Percentiles rank a stretch among this genome's conserved stretches.
phyloP scores from a whole-genome alignment of 169 alveolate species.

The Plasmodium reichenowi region DNA sequence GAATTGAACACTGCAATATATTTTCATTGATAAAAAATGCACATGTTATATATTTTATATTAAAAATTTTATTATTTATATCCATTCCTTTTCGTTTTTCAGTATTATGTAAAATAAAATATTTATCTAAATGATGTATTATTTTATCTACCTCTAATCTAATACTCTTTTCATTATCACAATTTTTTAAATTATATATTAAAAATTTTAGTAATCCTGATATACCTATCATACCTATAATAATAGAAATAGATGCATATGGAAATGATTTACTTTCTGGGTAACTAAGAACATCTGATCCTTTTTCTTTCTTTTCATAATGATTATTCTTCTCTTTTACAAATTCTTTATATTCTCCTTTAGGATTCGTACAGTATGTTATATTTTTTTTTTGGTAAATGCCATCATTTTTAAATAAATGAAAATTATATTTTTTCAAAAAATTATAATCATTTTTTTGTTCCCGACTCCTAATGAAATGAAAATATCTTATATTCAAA shows the following conservation, averaged over 20 bases:
- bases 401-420: not conserved
- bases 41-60: conserved; percentile 53
- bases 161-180: conserved; percentile 33
- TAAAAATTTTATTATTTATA: not conserved
- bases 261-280: conserved; percentile 57
- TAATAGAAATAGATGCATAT: conserved; percentile 21
- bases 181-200: conserved; percentile 47
- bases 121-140: conserved; percentile 43
- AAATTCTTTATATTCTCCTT: not conserved
- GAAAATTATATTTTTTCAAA: conserved; percentile 3
- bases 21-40: conserved; percentile 60
- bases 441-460: not conserved
- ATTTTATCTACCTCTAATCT: conserved; percentile 31
- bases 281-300: conserved; percentile 6
- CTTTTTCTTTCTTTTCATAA: not conserved
- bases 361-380: conserved; percentile 8
- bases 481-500: not conserved
- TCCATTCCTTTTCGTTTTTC: not conserved
- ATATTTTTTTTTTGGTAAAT: conserved; percentile 8
- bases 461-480: conserved; percentile 1
- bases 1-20: conserved; percentile 54
- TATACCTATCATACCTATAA: conserved; percentile 67
- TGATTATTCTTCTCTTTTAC: conserved; percentile 1
- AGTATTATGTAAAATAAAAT: conserved; percentile 42
- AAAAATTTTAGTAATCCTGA: conserved; percentile 48